Base-by-base conservation (phyloP, 768 basidiomycete species). In the Steccherinum ochraceum region DNA sequence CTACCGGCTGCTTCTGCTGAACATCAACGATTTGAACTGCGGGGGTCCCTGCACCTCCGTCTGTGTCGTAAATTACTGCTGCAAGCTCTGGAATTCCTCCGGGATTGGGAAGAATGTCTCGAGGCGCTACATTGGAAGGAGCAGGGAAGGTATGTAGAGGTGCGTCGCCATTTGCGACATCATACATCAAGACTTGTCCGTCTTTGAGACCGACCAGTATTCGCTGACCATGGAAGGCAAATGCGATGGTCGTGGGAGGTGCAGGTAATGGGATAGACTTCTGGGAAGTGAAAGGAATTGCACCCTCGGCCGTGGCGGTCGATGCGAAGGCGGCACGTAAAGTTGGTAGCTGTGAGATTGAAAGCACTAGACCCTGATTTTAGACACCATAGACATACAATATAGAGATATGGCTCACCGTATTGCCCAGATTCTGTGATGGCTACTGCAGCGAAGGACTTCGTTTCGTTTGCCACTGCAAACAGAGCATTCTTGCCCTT, bases 361-460 rank as follows among this genome's bases (percentile, higher is more conserved):
- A 68, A 45, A 90, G 67, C n/a, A 68, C 87, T 90, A 53, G 35
- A 39, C 35, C 11, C n/a, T 39, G n/a, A n/a, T 39, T 11, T 39
- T 11, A 11, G n/a, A n/a, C n/a, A 39, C 11, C 35, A 39, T 11
- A 39, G 11, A n/a, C 11, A 39, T 39, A 39, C 11, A 39, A 39
- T 39, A 39, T 11, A 11, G n/a, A 39, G 11, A 12, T 24, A 19
- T 5, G 26, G 55, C 72, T 41, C 50, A 79, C 79, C 69, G 71
- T 52, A 65, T 57, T 47, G 67, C 57, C 58, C 62, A 42, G 45
- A 55, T 48, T 65, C 59, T 45, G 68, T 67, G 35, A 68, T 65
- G 41, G 66, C 72, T 10, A 79, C 75, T 25, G 86, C 84, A 43
- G 78, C 83, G 64, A 89, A 90, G 80, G 82, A 89, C 24, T 80